These are phyloP conservation scores for Chrysosporium queenslandicum DNA, from an alignment of 2,329 filamentous ascomycete species.

Conservation along the genomic window DNA sequence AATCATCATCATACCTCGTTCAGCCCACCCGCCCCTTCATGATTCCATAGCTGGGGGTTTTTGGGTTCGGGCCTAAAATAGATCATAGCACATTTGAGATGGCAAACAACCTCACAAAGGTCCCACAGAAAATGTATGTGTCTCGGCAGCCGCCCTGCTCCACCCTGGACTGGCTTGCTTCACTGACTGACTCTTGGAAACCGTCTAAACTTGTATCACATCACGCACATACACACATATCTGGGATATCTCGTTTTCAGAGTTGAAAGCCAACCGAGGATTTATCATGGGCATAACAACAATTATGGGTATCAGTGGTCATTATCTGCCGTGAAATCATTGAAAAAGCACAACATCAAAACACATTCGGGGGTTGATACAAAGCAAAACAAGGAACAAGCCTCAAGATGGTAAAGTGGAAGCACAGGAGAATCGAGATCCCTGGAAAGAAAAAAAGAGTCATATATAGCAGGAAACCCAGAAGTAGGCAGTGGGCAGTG, in stretches of 20 bases:
- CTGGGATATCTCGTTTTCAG: neutral
- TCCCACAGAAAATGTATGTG: neutral
- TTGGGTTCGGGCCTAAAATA: neutral
- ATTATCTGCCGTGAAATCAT: neutral
- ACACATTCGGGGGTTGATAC: neutral
- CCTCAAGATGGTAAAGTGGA: neutral
- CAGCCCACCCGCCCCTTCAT: neutral
- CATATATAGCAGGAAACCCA: too few species aligned
- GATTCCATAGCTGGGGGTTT: neutral
- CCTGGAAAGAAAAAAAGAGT: too few species aligned
- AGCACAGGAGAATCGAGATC: too few species aligned
- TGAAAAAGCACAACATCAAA: neutral
- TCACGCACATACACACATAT: too few species aligned
- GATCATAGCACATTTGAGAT: constrained; percentile 1
- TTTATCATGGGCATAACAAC: neutral
- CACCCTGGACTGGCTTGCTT: neutral
- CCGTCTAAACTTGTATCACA: neutral
- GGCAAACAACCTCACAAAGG: constrained; percentile 2
- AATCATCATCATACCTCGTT: constrained; percentile 12
- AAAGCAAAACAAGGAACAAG: neutral
- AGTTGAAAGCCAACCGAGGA: neutral
- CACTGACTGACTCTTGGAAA: too few species aligned
- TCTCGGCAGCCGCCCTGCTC: neutral
- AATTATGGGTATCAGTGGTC: constrained; percentile 9
- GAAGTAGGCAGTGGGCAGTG: neutral